Conservation (phyloP, 768 basidiomycete genomes). For the Suillus plorans region DNA sequence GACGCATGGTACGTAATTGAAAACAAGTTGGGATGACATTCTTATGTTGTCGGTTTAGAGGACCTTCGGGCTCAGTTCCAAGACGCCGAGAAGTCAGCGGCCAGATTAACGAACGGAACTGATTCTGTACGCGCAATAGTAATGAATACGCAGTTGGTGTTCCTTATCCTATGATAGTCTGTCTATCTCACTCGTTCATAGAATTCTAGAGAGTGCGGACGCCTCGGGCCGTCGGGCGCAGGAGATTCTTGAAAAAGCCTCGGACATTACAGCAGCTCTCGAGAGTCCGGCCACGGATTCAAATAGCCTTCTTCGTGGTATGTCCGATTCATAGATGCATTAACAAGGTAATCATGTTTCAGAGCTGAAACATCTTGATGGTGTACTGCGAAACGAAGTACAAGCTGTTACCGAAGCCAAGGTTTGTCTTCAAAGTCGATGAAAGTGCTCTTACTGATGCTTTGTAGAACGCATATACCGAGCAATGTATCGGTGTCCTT, state of each 20-base stretch:
- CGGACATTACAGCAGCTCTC: constrained; percentile 47
- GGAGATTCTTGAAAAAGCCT: constrained; percentile 57
- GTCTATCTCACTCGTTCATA: constrained; percentile 24
- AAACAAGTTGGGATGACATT: neutral
- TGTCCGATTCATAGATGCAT: neutral
- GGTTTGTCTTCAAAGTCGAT: constrained; percentile 31
- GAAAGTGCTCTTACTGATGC: constrained; percentile 19
- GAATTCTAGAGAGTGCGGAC: constrained; percentile 62
- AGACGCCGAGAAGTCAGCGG: constrained; percentile 53
- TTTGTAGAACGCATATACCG: constrained; percentile 69
- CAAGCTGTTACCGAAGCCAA: constrained; percentile 54
- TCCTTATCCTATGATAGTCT: neutral
- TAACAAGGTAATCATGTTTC: constrained; percentile 9
- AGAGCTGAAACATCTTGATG: constrained; percentile 69
- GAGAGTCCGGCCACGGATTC: constrained; percentile 55
- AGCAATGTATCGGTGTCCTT: constrained; percentile 62
- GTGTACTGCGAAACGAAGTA: constrained; percentile 60
- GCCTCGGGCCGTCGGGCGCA: constrained; percentile 54
- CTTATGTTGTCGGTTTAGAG: constrained; percentile 36
- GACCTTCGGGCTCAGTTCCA: constrained; percentile 56
- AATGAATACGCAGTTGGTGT: constrained; percentile 25
- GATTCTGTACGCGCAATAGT: constrained; percentile 56
- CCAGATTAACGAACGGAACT: constrained; percentile 55
- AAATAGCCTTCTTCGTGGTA: constrained; percentile 56
- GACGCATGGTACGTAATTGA: constrained; percentile 57